phyloP scores from a whole-genome alignment of 306 rosid species.

The Quercus variabilis region DNA sequence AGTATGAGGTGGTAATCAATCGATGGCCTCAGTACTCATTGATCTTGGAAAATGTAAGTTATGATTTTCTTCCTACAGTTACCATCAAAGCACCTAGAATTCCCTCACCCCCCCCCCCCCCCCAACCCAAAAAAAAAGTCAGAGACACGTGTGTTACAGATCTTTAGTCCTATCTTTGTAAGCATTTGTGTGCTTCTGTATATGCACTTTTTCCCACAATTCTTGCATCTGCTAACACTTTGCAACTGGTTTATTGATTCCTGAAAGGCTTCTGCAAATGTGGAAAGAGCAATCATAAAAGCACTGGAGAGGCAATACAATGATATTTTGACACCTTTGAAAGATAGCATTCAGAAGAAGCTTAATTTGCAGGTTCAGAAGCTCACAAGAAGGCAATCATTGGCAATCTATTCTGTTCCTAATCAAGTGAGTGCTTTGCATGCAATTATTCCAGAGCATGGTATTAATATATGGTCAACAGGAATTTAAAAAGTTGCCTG shows the following conservation, averaged over 20 bases:
- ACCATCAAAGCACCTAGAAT: slow-evolving; percentile 2
- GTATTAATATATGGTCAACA: neutral
- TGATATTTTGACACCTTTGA: slow-evolving; percentile 86
- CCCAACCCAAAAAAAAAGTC: fast-evolving
- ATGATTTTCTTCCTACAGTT: slow-evolving; percentile 1
- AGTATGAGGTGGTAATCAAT: slow-evolving; percentile 77
- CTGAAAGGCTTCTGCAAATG: slow-evolving; percentile 71
- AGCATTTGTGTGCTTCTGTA: neutral
- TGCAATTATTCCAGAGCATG: neutral
- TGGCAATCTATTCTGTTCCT: slow-evolving; percentile 61
- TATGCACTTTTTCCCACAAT: neutral
- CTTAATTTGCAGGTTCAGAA: slow-evolving; percentile 95
- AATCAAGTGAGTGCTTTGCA: slow-evolving; percentile 56
- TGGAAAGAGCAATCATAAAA: slow-evolving; percentile 86
- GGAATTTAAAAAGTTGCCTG: neutral
- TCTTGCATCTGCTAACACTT: neutral
- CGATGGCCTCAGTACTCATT: slow-evolving; percentile 98
- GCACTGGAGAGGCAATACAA: slow-evolving; percentile 89
- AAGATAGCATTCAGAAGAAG: slow-evolving; percentile 90
- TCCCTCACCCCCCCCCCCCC: neutral
- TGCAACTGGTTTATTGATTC: slow-evolving; percentile 13
- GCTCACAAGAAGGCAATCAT: slow-evolving; percentile 93
- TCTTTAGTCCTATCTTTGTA: neutral
- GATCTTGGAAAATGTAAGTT: slow-evolving; percentile 78
- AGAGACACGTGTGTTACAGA: no score